Percentiles rank a stretch among this genome's conserved stretches.
Evolutionary conservation across 225 moss, liverwort and hornwort genomes (phyloP).

Genomic region (Marchantia polymorpha): DNA sequence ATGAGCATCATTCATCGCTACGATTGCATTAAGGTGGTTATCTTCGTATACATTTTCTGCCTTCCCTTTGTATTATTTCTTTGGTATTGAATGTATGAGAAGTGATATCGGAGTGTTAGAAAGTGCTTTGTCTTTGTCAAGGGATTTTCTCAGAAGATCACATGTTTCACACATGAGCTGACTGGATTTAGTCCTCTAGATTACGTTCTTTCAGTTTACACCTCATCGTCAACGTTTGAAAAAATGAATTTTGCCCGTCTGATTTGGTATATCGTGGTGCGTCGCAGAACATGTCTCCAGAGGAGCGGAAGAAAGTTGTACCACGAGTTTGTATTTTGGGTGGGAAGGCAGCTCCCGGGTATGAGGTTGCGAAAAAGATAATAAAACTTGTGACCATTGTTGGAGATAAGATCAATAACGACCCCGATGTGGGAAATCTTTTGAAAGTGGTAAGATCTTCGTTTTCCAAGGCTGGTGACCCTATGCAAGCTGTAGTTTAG

Average conservation of each 20-base stretch:
- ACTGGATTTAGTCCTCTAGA: not conserved
- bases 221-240: too few species aligned
- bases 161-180: not conserved
- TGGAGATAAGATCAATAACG: conserved; percentile 70
- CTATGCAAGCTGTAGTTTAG: not conserved
- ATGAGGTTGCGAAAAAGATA: conserved; percentile 81
- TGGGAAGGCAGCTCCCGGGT: conserved; percentile 86
- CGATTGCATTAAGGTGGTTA: conserved; percentile 78
- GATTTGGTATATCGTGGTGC: conserved; percentile 3
- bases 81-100: not conserved
- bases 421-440: conserved; percentile 70
- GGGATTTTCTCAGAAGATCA: not conserved
- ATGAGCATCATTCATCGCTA: conserved; percentile 70
- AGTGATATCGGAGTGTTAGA: not conserved
- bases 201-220: too few species aligned
- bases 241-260: not conserved
- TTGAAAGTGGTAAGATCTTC: conserved; percentile 66
- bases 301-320: conserved; percentile 72
- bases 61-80: not conserved
- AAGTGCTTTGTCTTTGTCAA: not conserved
- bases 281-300: conserved; percentile 68
- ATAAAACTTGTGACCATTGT: conserved; percentile 77
- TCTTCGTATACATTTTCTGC: not conserved
- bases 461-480: not conserved
- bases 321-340: conserved; percentile 85